phyloP scores from a whole-genome alignment of 2,329 filamentous ascomycete species.

The Thelonectria rubi region DNA sequence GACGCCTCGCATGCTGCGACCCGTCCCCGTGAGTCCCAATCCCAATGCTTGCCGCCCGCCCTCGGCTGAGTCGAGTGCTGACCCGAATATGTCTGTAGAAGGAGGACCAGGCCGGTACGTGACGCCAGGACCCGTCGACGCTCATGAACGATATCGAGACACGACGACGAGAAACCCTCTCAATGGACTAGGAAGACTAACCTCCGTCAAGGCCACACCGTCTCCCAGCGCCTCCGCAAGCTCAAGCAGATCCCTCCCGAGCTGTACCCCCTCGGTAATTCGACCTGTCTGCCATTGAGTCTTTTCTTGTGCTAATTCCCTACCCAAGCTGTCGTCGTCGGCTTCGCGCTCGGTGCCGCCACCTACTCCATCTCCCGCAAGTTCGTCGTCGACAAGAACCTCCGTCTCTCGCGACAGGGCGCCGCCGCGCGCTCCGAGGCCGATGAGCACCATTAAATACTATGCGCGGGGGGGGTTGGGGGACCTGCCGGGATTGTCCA shows the following conservation, averaged over 20 bases:
- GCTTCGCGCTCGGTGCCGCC: conserved; percentile 83
- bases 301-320: conserved; percentile 39
- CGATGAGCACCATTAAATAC: conserved; percentile 46
- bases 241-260: conserved; percentile 92
- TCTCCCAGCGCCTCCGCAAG: conserved; percentile 92
- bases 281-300: conserved; percentile 30
- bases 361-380: conserved; percentile 85
- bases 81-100: conserved; percentile 56
- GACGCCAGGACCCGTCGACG: conserved; percentile 28
- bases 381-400: conserved; percentile 88
- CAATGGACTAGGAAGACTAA: conserved; percentile 36
- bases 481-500: conserved; percentile 31
- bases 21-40: conserved; percentile 71
- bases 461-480: conserved; percentile 19
- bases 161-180: conserved; percentile 17
- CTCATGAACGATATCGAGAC: conserved; percentile 27
- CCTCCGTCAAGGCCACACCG: conserved; percentile 79
- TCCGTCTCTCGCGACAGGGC: conserved; percentile 82
- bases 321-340: conserved; percentile 79
- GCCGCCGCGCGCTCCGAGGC: conserved; percentile 48
- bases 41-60: neutral
- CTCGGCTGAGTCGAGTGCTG: conserved; percentile 32
- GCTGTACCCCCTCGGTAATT: conserved; percentile 89
- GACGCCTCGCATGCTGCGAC: conserved; percentile 72
- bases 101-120: conserved; percentile 74